Evolutionary conservation across 2,329 filamentous ascomycete genomes (phyloP).

Genomic region (Scedosporium boydii): DNA sequence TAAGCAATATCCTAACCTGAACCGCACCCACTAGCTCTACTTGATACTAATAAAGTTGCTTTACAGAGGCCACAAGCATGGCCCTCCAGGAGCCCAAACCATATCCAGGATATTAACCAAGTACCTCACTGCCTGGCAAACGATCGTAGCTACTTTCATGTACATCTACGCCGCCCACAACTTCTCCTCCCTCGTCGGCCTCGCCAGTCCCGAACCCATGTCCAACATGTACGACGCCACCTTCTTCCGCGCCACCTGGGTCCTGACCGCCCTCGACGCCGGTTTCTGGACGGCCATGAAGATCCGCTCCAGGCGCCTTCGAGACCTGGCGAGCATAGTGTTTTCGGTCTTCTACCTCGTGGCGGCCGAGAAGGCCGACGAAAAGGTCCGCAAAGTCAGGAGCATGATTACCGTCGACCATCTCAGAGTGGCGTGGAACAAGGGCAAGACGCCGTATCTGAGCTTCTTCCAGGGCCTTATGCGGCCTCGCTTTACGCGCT

Average conservation of each 20-base stretch:
- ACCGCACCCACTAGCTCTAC: background rate
- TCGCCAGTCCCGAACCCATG: constrained; percentile 88
- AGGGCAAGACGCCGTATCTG: constrained; percentile 81
- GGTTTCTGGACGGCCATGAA: constrained; percentile 99
- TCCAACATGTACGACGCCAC: constrained; percentile 86
- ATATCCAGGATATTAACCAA: constrained; percentile 63
- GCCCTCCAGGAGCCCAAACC: constrained; percentile 64
- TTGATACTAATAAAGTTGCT: constrained; percentile 11
- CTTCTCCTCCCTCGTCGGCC: constrained; percentile 82
- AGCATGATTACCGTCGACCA: constrained; percentile 84
- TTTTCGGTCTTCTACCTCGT: constrained; percentile 89
- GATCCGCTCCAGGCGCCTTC: constrained; percentile 66
- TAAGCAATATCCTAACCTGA: constrained; percentile 24
- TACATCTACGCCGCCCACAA: constrained; percentile 89
- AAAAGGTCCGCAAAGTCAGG: constrained; percentile 88
- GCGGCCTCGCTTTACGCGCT: constrained; percentile 70
- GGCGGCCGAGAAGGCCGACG: constrained; percentile 87
- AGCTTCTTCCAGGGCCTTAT: constrained; percentile 61
- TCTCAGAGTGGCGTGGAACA: constrained; percentile 89
- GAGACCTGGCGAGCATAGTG: constrained; percentile 71
- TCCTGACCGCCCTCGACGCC: constrained; percentile 86
- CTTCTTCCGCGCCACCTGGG: constrained; percentile 95
- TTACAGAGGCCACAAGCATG: constrained; percentile 71
- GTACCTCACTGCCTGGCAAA: constrained; percentile 80
- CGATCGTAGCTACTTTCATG: constrained; percentile 74